These are phyloP conservation scores for Pistacia vera DNA, from an alignment of 345 rosid species.

Conservation along the genomic window DNA sequence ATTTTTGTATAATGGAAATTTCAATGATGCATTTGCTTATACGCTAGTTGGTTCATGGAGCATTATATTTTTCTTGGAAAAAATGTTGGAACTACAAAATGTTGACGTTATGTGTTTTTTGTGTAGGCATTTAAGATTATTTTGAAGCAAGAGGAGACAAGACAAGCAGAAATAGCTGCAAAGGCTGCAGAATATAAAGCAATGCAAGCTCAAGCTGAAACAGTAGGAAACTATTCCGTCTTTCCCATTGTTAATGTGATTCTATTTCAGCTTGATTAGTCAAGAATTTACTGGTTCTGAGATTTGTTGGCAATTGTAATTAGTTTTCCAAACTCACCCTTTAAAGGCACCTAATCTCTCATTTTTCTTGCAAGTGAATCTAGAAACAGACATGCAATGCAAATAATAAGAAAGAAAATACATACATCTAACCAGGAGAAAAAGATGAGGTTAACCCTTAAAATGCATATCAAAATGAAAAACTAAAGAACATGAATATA, in stretches of 20 bases:
- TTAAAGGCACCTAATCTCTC: neutral
- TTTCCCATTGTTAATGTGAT: neutral
- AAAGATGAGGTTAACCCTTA: too few species aligned
- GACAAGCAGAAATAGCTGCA: conserved; percentile 60
- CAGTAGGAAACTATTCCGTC: conserved; percentile 45
- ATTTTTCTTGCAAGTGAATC: too few species aligned
- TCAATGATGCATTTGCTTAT: neutral
- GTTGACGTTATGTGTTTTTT: conserved; percentile 1
- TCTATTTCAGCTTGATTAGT: neutral
- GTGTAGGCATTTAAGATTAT: conserved; percentile 73
- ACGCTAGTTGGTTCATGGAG: too few species aligned
- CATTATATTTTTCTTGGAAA: neutral
- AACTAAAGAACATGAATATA: too few species aligned
- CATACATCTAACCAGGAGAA: too few species aligned
- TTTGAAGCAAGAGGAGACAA: conserved; percentile 83
- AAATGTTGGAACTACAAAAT: neutral
- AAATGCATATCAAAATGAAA: too few species aligned
- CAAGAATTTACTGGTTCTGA: neutral
- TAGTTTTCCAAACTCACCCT: neutral
- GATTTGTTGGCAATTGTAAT: neutral
- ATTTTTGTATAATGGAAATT: neutral
- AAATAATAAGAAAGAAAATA: too few species aligned
- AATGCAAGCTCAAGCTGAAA: conserved; percentile 85
- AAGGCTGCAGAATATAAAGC: conserved; percentile 85
- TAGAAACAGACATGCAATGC: too few species aligned